These are phyloP conservation scores for Gaultheria prostrata DNA, from an alignment of 148 eudicot species.

Conservation along the genomic window DNA sequence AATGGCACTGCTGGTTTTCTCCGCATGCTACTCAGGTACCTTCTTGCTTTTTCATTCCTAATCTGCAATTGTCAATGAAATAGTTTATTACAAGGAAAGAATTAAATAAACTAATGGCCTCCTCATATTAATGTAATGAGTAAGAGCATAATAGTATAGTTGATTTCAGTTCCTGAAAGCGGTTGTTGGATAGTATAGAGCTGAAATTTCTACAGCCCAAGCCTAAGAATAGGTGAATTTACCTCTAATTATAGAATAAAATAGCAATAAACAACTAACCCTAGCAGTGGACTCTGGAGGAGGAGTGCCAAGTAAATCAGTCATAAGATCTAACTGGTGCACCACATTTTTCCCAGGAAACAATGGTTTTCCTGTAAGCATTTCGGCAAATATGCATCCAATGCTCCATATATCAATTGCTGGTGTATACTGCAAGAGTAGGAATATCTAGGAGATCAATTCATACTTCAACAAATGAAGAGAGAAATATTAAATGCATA, in stretches of 20 bases:
- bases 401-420: constrained; percentile 60
- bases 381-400: constrained; percentile 55
- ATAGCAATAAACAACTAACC: constrained; percentile 27
- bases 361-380: constrained; percentile 48
- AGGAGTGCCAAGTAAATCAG: constrained; percentile 54
- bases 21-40: constrained; percentile 43
- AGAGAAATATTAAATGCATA: not conserved
- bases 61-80: constrained; percentile 35
- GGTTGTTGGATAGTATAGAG: not conserved
- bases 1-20: constrained; percentile 41
- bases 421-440: constrained; percentile 46
- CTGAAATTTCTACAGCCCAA: not conserved
- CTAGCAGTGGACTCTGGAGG: constrained; percentile 46
- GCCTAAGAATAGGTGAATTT: not conserved
- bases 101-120: not conserved
- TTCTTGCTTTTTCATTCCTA: constrained; percentile 55
- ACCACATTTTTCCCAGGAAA: constrained; percentile 58
- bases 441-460: not conserved
- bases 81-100: not conserved
- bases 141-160: not conserved
- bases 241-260: not conserved
- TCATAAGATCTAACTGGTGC: constrained; percentile 53
- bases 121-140: not conserved
- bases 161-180: not conserved
- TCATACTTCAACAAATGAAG: not conserved